Evolutionary conservation across 208 protist species (phyloP), one percentile per base, ranked within the genome.

Genomic region (Trypanosoma mega): DNA sequence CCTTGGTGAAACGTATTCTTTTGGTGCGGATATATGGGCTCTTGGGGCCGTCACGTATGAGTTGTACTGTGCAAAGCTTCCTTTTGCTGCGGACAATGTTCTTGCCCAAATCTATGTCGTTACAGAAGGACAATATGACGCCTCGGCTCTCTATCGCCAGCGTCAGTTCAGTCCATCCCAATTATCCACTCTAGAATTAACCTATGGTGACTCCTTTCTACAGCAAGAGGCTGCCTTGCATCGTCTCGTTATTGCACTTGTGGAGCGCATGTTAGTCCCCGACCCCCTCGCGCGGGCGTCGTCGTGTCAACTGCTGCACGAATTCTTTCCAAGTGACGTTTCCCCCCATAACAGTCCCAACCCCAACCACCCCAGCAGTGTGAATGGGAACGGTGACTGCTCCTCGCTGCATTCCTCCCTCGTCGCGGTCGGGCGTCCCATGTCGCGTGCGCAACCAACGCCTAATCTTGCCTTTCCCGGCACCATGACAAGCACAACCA

Each of bases 41-140:
- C 71, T 97, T 6, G 91, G 91, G 6, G 85, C 94, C 11, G 20
- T 90, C 8, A 56, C 81, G n/a, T 97, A 97, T 67, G 91, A 97
- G 59, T 63, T 95, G 47, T 93, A 90, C 64, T 80, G 73, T 41
- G 43, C 88, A 34, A 71, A 76, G 31, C 77, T 93, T 9, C 91
- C 91, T n/a, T 97, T 97, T 59, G 26, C 33, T 14, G 79, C 84
- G 9, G 70, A 75, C 51, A 94, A 97, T 71, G 79, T 97, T 2
- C 65, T 97, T 2, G 86, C 71, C 0, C 86, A 93, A 59, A 89
- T 95, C 27, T 71, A 95, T 49, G 60, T 90, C 20, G 78, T 97
- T 23, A 95, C 85, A 21, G 90, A 93, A 45, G 90, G 87, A 23
- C 23, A 63, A 20, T 96, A 91, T 65, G 80, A 94, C 56, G 73